Percentiles rank a stretch among this genome's conserved stretches.
These are phyloP conservation scores for Emydomyces testavorans DNA, from an alignment of 2,329 filamentous ascomycete genomes.

Conservation along the genomic window DNA sequence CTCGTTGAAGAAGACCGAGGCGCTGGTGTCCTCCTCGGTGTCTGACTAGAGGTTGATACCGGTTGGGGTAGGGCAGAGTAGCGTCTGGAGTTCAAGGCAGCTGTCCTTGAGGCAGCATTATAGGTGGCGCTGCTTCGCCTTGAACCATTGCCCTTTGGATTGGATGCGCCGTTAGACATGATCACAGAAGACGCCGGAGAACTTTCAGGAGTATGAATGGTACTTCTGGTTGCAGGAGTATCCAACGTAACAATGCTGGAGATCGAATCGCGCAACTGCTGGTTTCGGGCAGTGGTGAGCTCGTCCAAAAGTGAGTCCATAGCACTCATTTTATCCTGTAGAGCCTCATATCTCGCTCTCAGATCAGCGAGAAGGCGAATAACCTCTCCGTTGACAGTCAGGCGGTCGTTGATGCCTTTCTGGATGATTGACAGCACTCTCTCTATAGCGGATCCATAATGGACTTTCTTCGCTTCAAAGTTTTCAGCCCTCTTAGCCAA, in stretches of 20 bases:
- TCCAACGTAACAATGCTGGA: constrained; percentile 85
- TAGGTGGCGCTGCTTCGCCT: constrained; percentile 38
- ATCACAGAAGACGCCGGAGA: constrained; percentile 58
- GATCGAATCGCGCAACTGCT: constrained; percentile 80
- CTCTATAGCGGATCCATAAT: constrained; percentile 89
- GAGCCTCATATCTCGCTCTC: constrained; percentile 63
- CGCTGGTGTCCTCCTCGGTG: constrained; percentile 29
- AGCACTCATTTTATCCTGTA: constrained; percentile 65
- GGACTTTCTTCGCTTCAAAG: constrained; percentile 87
- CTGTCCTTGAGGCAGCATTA: constrained; percentile 30
- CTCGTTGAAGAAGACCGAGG: constrained; percentile 23
- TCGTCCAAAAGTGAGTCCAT: constrained; percentile 68
- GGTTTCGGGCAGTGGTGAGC: constrained; percentile 48
- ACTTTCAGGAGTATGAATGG: constrained; percentile 59
- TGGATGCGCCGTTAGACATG: constrained; percentile 39
- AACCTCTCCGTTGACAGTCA: constrained; percentile 94
- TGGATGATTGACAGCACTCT: constrained; percentile 86
- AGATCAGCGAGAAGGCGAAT: constrained; percentile 75
- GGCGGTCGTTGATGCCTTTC: constrained; percentile 84
- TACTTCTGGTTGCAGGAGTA: constrained; percentile 57
- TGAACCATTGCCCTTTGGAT: constrained; percentile 33
- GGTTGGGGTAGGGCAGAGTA: constrained; percentile 39
- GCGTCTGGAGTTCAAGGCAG: constrained; percentile 33
- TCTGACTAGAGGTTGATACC: constrained; percentile 20
- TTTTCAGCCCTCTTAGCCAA: constrained; percentile 78